phyloP scores from a whole-genome alignment of 768 basidiomycete genomes.

The Pleurotus platypus region DNA sequence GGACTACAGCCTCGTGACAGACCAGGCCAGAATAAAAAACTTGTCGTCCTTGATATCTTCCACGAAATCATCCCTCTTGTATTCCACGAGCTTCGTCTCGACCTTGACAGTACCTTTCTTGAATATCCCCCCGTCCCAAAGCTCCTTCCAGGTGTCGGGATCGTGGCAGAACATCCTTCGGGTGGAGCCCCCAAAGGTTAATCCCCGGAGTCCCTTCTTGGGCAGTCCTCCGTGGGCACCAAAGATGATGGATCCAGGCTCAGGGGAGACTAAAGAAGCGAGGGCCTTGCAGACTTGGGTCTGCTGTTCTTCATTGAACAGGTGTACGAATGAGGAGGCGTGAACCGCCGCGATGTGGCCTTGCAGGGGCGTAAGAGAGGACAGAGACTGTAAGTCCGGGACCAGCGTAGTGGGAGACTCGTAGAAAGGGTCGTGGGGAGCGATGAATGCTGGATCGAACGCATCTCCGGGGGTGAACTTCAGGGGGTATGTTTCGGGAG shows the following conservation, averaged over 20 bases:
- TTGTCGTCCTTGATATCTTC: neutral
- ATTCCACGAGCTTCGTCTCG: constrained; percentile 17
- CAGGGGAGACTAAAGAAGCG: constrained; percentile 37
- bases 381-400: constrained; percentile 27
- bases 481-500: constrained; percentile 47
- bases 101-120: constrained; percentile 27
- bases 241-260: constrained; percentile 42
- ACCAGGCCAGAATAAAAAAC: constrained; percentile 19
- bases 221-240: constrained; percentile 33
- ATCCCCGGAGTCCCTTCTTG: constrained; percentile 25
- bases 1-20: constrained; percentile 17
- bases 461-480: constrained; percentile 54
- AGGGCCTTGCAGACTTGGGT: constrained; percentile 35
- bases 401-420: constrained; percentile 15
- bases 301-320: constrained; percentile 40
- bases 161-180: constrained; percentile 30
- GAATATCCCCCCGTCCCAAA: constrained; percentile 34
- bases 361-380: constrained; percentile 39
- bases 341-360: constrained; percentile 48
- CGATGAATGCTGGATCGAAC: constrained; percentile 43
- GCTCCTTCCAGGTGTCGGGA: constrained; percentile 29
- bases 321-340: constrained; percentile 49
- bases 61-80: neutral
- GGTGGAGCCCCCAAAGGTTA: neutral
- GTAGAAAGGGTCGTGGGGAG: constrained; percentile 22